Evolutionary conservation across 768 basidiomycete genomes (phyloP), one percentile per base, ranked within the genome.

Genomic region (Cystobasidium ongulense): DNA sequence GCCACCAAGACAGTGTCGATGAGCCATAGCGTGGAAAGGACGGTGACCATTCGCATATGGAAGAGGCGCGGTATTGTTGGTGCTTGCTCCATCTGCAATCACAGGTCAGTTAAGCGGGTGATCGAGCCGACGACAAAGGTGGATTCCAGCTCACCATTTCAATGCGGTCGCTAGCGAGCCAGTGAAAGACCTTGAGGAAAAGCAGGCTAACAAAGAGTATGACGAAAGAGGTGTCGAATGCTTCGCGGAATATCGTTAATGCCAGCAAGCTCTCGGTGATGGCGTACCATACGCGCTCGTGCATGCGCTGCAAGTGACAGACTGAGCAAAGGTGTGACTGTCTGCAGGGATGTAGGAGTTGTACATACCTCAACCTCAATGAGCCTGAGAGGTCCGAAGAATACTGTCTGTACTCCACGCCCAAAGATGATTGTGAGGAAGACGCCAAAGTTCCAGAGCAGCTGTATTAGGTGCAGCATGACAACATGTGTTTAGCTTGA

Each of bases 151-250:
- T 77, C 75, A 95, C 95, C 87, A 91, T 94, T 86, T 99, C 96
- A 65, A 99, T 90, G 62, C 96, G 87, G 81, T 98, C 96, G 5
- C 88, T 86, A 72, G 94, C 87, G 36, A 99, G 86, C 96, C 96
- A 99, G 80, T 99, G 96, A 82, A 98, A 98, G 57, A 92, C 93
- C 80, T 97, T 98, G 77, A 96, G 86, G 76, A 96, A 95, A 18
- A 97, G 86, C 13, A 99, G 83, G 78, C 92, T 87, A n/a, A 90
- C 89, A 80, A 98, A 98, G 89, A 95, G 92, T 77, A 93, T 83
- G 54, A 89, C 89, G 80, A 98, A 97, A 1, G 88, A 86, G n/a
- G 88, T 86, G 81, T 94, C 91, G 80, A 95, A 93, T 81, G 92
- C 91, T 81, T 94, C 91, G 74, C 93, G 86, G 82, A 99, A 99